phyloP scores from a whole-genome alignment of 371 early-diverging fungal genomes.

The Mucor plumbeus region DNA sequence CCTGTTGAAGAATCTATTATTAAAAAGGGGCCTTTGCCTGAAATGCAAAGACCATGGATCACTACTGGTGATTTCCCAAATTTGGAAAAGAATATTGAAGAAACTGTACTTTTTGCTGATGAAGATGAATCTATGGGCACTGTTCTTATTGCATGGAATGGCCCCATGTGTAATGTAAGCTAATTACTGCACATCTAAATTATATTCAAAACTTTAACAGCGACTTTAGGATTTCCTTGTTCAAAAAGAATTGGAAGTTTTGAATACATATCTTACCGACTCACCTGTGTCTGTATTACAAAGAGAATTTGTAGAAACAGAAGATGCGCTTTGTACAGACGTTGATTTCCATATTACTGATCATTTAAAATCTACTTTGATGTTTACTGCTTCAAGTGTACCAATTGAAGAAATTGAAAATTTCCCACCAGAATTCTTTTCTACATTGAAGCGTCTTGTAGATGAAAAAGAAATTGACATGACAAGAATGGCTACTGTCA shows the following conservation, averaged over 20 bases:
- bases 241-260: constrained; percentile 53
- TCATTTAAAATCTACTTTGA: constrained; percentile 61
- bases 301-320: constrained; percentile 73
- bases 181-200: background rate
- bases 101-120: constrained; percentile 67
- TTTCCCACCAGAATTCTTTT: constrained; percentile 52
- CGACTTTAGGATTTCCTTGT: constrained; percentile 40
- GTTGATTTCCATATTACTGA: constrained; percentile 60
- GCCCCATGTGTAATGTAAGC: constrained; percentile 63
- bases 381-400: constrained; percentile 61
- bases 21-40: constrained; percentile 61
- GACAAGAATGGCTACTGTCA: constrained; percentile 64
- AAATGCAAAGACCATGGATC: constrained; percentile 69
- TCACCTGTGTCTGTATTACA: constrained; percentile 69
- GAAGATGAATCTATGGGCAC: constrained; percentile 76
- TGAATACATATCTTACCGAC: constrained; percentile 65
- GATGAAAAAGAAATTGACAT: constrained; percentile 67
- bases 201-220: too few species aligned
- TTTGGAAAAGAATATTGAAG: constrained; percentile 54
- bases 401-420: constrained; percentile 68
- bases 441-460: constrained; percentile 50
- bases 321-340: constrained; percentile 72
- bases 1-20: constrained; percentile 65
- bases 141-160: constrained; percentile 66
- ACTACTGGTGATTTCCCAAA: constrained; percentile 59